Conservation (phyloP, 768 basidiomycete species). For the Naematelia encephala region DNA sequence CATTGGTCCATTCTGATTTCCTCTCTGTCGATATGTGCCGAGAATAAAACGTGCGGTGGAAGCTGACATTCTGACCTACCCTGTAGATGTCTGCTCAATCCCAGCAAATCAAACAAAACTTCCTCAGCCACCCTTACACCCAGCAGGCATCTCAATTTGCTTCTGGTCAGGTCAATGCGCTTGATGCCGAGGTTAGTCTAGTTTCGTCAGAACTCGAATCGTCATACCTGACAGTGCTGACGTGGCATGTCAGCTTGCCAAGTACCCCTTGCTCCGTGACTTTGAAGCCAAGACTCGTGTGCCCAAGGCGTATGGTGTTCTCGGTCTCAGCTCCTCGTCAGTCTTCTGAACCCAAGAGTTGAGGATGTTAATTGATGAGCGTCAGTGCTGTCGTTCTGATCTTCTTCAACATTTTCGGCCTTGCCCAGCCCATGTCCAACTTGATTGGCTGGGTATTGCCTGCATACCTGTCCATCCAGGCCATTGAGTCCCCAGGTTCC, state of each 20-base stretch:
- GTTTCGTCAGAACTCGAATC: background rate
- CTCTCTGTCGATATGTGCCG: too few species aligned
- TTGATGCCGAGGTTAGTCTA: constrained; percentile 87
- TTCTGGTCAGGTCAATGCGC: constrained; percentile 74
- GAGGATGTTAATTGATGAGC: constrained; percentile 4
- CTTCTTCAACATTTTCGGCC: constrained; percentile 58
- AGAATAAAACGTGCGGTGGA: too few species aligned
- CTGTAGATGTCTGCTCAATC: constrained; percentile 40
- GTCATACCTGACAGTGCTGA: background rate
- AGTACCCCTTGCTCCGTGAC: constrained; percentile 78
- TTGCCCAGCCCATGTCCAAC: constrained; percentile 89
- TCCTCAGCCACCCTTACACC: constrained; percentile 83
- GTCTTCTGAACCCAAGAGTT: constrained; percentile 53
- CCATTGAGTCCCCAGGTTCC: constrained; percentile 76
- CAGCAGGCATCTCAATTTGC: constrained; percentile 80
- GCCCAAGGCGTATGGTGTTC: constrained; percentile 84
- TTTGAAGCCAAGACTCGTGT: constrained; percentile 87
- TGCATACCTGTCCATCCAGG: constrained; percentile 91
- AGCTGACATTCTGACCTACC: background rate
- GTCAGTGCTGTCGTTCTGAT: constrained; percentile 47
- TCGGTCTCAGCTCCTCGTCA: constrained; percentile 67
- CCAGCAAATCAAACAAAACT: constrained; percentile 58
- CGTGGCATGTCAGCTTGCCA: constrained; percentile 54
- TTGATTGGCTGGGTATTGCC: constrained; percentile 92
- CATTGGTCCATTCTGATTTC: too few species aligned